Evolutionary conservation across 2,329 filamentous ascomycete genomes (phyloP).

Genomic region (Alternaria brassicicola): DNA sequence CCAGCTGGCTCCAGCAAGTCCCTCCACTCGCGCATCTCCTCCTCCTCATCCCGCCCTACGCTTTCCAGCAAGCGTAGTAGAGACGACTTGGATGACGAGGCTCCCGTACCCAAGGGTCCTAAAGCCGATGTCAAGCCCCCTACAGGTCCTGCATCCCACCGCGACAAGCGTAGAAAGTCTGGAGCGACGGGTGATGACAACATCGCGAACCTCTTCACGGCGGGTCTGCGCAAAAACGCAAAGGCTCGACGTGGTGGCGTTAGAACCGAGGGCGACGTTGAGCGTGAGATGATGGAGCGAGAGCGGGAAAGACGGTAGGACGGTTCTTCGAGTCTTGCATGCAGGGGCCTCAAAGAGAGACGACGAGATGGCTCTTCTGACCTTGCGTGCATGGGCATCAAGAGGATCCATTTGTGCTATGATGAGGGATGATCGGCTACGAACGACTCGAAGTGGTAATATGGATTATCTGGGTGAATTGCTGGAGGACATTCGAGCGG

Average conservation of each 20-base stretch:
- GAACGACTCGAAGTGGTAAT: neutral
- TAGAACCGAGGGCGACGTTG: slow-evolving; percentile 41
- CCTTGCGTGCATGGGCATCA: neutral
- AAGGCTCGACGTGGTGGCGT: slow-evolving; percentile 40
- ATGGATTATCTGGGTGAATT: neutral
- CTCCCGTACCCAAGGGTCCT: slow-evolving; percentile 16
- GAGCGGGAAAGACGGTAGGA: slow-evolving; percentile 36
- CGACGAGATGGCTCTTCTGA: neutral
- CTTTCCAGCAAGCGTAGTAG: slow-evolving; percentile 37
- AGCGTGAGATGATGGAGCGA: slow-evolving; percentile 40
- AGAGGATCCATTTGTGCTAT: neutral
- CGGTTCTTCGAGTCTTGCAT: neutral
- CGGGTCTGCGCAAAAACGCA: slow-evolving; percentile 41
- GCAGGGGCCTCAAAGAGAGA: neutral
- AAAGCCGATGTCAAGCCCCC: slow-evolving; percentile 29
- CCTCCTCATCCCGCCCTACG: slow-evolving; percentile 23
- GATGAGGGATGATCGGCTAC: neutral
- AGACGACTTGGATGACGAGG: slow-evolving; percentile 32
- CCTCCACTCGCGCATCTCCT: slow-evolving; percentile 29
- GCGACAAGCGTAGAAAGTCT: slow-evolving; percentile 41
- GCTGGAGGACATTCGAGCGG: neutral
- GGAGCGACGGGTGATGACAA: slow-evolving; percentile 29
- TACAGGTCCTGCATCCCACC: slow-evolving; percentile 39
- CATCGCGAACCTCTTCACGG: slow-evolving; percentile 39
- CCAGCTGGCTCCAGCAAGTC: slow-evolving; percentile 22